A percentile compares a stretch with the other conserved stretches of the same genome.
Conservation (phyloP, 2,329 filamentous ascomycete genomes). For the Didymella sp. region DNA sequence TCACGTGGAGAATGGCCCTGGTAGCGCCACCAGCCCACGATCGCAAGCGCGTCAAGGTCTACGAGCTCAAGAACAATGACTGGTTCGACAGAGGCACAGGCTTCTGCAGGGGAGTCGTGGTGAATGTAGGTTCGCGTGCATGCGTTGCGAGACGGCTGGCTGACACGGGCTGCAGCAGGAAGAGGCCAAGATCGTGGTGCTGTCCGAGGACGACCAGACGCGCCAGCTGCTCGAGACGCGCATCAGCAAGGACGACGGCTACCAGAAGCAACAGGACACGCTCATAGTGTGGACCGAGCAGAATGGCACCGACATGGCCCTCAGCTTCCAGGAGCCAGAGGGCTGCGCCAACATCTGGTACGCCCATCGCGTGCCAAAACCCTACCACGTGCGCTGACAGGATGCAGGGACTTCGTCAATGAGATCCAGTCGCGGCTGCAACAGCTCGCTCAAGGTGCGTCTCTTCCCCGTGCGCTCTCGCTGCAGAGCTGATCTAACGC, state of each 20-base stretch:
- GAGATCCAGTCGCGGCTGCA: slow-evolving; percentile 79
- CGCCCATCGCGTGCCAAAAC: slow-evolving; percentile 21
- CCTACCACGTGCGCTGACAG: slow-evolving; percentile 23
- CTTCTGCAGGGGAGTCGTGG: slow-evolving; percentile 82
- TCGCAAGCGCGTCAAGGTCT: slow-evolving; percentile 87
- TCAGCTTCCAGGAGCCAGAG: slow-evolving; percentile 97
- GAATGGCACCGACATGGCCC: slow-evolving; percentile 91
- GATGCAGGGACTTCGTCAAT: slow-evolving; percentile 85
- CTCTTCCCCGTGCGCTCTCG: slow-evolving; percentile 1
- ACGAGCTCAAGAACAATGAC: slow-evolving; percentile 97
- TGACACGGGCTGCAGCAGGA: slow-evolving; percentile 67
- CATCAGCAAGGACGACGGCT: slow-evolving; percentile 92
- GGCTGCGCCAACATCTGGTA: slow-evolving; percentile 93
- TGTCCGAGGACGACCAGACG: slow-evolving; percentile 90
- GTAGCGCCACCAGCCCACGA: slow-evolving; percentile 57
- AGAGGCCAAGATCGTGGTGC: slow-evolving; percentile 86
- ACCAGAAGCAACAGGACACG: slow-evolving; percentile 98
- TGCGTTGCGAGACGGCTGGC: slow-evolving; percentile 31
- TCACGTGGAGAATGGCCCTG: slow-evolving; percentile 47
- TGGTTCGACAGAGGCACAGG: slow-evolving; percentile 98
- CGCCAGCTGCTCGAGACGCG: slow-evolving; percentile 85
- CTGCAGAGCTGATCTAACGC: slow-evolving; percentile 25
- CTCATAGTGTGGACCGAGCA: slow-evolving; percentile 97
- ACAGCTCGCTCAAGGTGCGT: slow-evolving; percentile 67
- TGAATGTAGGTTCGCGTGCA: slow-evolving; percentile 65